Conservation (phyloP, 2,329 filamentous ascomycete genomes). For the Colletotrichum cuscutae region DNA sequence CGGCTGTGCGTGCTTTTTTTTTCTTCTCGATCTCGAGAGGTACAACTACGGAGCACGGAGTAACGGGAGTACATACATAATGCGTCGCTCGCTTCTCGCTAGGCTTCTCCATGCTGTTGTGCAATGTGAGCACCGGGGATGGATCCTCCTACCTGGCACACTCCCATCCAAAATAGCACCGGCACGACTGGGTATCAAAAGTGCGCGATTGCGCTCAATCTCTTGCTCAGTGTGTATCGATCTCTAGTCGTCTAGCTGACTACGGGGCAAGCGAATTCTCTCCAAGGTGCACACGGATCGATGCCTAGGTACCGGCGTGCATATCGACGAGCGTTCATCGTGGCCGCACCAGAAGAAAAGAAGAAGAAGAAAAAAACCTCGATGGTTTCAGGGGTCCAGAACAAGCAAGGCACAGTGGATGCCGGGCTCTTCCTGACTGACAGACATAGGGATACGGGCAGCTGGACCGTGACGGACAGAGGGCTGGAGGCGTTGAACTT, state of each 20-base stretch:
- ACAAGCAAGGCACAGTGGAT: constrained; percentile 31
- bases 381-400: constrained; percentile 35
- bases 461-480: not conserved
- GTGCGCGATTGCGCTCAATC: not conserved
- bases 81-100: constrained; percentile 1
- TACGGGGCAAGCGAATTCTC: not conserved
- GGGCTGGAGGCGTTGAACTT: constrained; percentile 21
- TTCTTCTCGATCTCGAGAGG: not conserved
- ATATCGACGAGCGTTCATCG: constrained; percentile 4
- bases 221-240: not conserved
- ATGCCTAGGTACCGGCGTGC: too few relatives aligned
- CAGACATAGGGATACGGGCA: constrained; percentile 3
- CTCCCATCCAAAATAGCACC: not conserved
- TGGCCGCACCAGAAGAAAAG: constrained; percentile 25
- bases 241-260: constrained; percentile 3
- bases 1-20: not conserved
- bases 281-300: too few relatives aligned
- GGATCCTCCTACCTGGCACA: not conserved
- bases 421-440: constrained; percentile 26
- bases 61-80: not conserved
- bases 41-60: not conserved
- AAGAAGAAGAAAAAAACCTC: constrained; percentile 15
- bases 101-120: constrained; percentile 19
- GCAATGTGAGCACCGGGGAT: constrained; percentile 5
- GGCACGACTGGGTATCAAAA: not conserved